A percentile compares a stretch with the other conserved stretches of the same genome.
phyloP scores from a whole-genome alignment of 192 early-diverging fungal genomes.

The Backusella luteola region DNA sequence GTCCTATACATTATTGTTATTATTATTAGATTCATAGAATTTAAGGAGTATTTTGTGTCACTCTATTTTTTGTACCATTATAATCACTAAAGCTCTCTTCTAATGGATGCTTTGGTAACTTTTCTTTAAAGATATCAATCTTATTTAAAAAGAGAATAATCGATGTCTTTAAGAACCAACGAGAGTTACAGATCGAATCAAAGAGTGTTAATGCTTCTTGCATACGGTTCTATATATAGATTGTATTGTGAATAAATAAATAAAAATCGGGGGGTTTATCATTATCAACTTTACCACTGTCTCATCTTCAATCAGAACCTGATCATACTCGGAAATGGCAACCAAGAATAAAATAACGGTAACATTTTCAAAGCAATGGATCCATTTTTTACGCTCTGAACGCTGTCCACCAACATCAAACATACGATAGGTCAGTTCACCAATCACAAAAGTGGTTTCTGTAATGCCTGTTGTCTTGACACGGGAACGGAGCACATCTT shows the following conservation, averaged over 20 bases:
- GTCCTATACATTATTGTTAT: slow-evolving; percentile 16
- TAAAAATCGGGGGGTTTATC: not conserved
- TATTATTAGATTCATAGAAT: not conserved
- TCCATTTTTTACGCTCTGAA: slow-evolving; percentile 98
- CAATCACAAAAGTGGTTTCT: slow-evolving; percentile 91
- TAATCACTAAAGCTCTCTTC: slow-evolving; percentile 90
- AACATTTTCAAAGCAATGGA: slow-evolving; percentile 98
- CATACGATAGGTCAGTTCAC: slow-evolving; percentile 93
- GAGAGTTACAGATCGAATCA: slow-evolving; percentile 96
- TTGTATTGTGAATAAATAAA: not conserved
- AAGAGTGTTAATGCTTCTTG: slow-evolving; percentile 96
- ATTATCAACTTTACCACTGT: slow-evolving; percentile 60
- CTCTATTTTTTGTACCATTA: slow-evolving; percentile 45
- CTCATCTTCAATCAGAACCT: slow-evolving; percentile 94
- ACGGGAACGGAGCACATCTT: slow-evolving; percentile 94
- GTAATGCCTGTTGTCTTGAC: slow-evolving; percentile 98
- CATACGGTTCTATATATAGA: slow-evolving; percentile 78
- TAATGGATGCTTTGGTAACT: slow-evolving; percentile 83
- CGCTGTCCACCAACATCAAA: slow-evolving; percentile 98
- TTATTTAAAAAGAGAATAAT: slow-evolving; percentile 99
- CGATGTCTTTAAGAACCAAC: slow-evolving; percentile 97
- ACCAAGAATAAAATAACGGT: slow-evolving; percentile 95
- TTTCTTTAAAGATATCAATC: slow-evolving; percentile 95
- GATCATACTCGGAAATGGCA: slow-evolving; percentile 95
- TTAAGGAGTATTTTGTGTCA: not conserved